Evolutionary conservation across 2,329 filamentous ascomycete genomes (phyloP), one percentile per base, ranked within the genome.

Genomic region (Drechslerella coelobrocha): DNA sequence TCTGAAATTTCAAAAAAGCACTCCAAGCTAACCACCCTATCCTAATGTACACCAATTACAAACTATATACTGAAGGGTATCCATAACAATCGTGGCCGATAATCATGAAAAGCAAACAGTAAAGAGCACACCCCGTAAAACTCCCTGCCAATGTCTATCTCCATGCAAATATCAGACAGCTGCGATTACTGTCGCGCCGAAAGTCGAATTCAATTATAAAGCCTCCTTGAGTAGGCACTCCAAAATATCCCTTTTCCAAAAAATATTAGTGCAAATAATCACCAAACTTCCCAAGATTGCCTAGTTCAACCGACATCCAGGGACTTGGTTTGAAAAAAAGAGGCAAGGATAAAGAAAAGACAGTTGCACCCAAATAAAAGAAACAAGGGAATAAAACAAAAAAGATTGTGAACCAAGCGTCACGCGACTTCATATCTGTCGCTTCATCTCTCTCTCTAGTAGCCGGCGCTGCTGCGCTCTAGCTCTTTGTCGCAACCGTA

Each of bases 391-490:
- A 27, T 17, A 47, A 69, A 23, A 54, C 27, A 39, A 54, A 10
- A 39, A 23, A 9, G 29, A 52, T 26, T 31, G 10, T 19, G 29
- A 39, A 12, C 39, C 54, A 48, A 61, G 37, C 41, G 26, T 27
- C 29, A 14, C 23, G 26, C 43, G 10, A 34, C 54, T 31, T 56
- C 50, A 74, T 62, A 74, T 74, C 37, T 68, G 73, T 39, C 71
- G 51, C 52, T 72, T 74, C 45, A 74, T 73, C 19, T 73, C 55
- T n/a, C 57, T 61, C 47, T 73, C 73, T 4, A 66, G 41, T 17
- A 65, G 29, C 12, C 63, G 57, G n/a, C 71, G 37, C 34, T 56
- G 55, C 12, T 68, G 57, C 1, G 62, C 53, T 29, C 66, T 45
- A 12, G 61, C 57, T 43, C 62, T 56, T 31, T 68, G 61, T 27